Base-by-base conservation (phyloP, 1,284 basidiomycete genomes). In the Inonotus obliquus region DNA sequence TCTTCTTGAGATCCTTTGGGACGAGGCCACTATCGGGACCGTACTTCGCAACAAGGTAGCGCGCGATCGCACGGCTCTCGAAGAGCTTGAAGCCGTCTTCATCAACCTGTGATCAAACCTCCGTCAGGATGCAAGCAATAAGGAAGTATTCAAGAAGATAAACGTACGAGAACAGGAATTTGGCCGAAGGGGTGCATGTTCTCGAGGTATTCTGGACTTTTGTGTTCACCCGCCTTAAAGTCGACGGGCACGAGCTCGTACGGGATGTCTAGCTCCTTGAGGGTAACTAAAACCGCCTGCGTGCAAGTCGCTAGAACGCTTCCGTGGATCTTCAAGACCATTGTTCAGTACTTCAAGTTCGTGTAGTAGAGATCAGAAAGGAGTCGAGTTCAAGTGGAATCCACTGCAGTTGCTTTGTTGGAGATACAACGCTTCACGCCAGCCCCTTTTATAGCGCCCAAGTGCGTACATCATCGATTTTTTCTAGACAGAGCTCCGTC, bases 101-200 rank as follows among this genome's bases (percentile, higher is more conserved):
- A 14, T 60, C 63, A 35, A 64, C 38, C 61, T 62, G 27, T 23
- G 23, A 17, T 10, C 27, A 6, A 21, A 25, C 23, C 4, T 7
- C 13, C 14, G 21, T 14, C 10, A 14, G 13, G 19, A 49, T 2
- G 1, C 10, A 48, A 23, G n/a, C 11, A 25, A n/a, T 21, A n/a
- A 7, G 41, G 32, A 32, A 32, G 4, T 32, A 32, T 32, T 32
- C 19, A 44, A 37, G 14, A 19, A 23, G 47, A 1, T 29, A 10
- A 4, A 37, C 58, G 19, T 19, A 63, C 58, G 21, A n/a, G 19
- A 23, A 53, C 86, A 1, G 86, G 87, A 65, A 89, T 71, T 69
- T 85, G 83, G 19, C 85, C 85, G 66, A 89, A 89, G 0, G 87
- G 87, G 65, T 89, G 85, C 48, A 44, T 60, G n/a, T 76, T 69